Evolutionary conservation across 441 rosid genomes (phyloP).

Genomic region (Pelargonium fulgidum): DNA sequence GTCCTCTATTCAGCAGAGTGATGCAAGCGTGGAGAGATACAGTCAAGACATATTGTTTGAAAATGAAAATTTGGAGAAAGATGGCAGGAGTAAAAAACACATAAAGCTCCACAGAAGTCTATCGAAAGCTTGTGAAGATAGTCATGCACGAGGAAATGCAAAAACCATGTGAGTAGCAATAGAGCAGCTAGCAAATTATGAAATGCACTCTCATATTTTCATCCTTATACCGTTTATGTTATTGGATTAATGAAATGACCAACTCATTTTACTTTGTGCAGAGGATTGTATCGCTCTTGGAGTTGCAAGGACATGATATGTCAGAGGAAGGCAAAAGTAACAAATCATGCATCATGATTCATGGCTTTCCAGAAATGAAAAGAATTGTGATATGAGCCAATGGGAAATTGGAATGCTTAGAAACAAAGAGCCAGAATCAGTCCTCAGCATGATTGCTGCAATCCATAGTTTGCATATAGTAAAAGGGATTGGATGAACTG

Average conservation of each 20-base stretch:
- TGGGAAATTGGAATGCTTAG: too few species aligned
- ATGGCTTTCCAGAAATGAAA: background rate
- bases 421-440: too few species aligned
- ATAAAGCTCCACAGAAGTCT: constrained; percentile 12
- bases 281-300: constrained; percentile 22
- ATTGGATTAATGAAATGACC: background rate
- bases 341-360: background rate
- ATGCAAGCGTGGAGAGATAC: constrained; percentile 25
- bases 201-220: background rate
- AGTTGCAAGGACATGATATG: constrained; percentile 26
- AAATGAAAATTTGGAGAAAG: constrained; percentile 18
- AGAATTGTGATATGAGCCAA: too few species aligned
- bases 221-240: background rate
- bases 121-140: constrained; percentile 15
- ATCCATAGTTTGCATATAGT: background rate
- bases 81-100: constrained; percentile 19
- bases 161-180: constrained; percentile 18
- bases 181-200: background rate
- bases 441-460: too few species aligned
- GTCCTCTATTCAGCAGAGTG: constrained; percentile 27
- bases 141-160: constrained; percentile 6
- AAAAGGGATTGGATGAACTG: background rate
- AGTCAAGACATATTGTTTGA: constrained; percentile 31
- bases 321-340: constrained; percentile 16
- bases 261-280: constrained; percentile 10